Conservation (phyloP, 106 monocot species). For the Apostasia ramifera region DNA sequence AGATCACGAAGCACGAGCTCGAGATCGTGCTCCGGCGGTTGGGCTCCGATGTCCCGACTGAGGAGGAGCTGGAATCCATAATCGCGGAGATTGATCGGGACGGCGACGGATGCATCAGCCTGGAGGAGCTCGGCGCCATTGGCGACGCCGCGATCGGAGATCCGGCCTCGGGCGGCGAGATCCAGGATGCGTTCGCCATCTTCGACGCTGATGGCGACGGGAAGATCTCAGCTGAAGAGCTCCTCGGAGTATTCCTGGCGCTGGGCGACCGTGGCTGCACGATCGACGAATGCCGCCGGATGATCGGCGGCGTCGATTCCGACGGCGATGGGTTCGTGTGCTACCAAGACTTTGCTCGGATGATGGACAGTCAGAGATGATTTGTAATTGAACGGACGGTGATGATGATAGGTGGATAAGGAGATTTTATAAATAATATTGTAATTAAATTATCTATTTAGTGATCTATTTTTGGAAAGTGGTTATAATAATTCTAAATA, state of each 20-base stretch:
- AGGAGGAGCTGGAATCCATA: constrained; percentile 30
- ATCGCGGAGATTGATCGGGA: constrained; percentile 27
- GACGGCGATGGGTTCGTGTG: constrained; percentile 53
- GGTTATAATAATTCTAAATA: too few relatives aligned
- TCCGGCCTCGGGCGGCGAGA: constrained; percentile 18
- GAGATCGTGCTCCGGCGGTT: constrained; percentile 21
- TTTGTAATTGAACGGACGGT: not conserved
- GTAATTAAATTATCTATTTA: too few relatives aligned
- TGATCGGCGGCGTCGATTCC: constrained; percentile 50
- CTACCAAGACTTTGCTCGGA: constrained; percentile 52
- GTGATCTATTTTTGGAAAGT: too few relatives aligned
- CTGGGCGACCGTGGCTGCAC: constrained; percentile 41
- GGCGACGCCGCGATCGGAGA: not conserved
- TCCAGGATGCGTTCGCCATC: constrained; percentile 32
- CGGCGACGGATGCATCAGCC: constrained; percentile 28
- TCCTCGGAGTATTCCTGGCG: constrained; percentile 15
- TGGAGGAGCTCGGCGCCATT: constrained; percentile 13
- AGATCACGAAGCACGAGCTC: constrained; percentile 23
- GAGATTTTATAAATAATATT: too few relatives aligned
- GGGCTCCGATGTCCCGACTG: constrained; percentile 21
- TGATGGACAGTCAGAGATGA: constrained; percentile 32
- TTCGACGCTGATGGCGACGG: constrained; percentile 51
- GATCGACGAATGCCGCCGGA: constrained; percentile 46
- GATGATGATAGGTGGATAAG: not conserved
- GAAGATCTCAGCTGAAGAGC: constrained; percentile 58